Evolutionary conservation across 2,329 filamentous ascomycete genomes (phyloP).

Genomic region (Penicillium sp.): DNA sequence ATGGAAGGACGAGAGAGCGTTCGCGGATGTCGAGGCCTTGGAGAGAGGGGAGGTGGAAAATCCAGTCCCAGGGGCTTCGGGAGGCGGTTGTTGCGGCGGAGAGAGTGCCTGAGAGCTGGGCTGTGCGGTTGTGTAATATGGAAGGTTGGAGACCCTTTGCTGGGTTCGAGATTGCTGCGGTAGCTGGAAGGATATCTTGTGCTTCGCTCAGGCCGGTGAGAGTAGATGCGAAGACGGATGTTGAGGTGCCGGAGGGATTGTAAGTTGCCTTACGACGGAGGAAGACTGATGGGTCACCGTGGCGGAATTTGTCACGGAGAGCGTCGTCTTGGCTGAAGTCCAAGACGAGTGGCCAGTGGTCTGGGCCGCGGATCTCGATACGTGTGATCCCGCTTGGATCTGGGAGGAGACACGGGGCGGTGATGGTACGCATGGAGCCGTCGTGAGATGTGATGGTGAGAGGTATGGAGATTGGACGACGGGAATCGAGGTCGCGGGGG

Average conservation of each 20-base stretch:
- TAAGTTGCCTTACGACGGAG: conserved; percentile 65
- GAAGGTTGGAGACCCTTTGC: conserved; percentile 25
- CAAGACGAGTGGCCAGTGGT: conserved; percentile 77
- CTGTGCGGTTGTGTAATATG: conserved; percentile 21
- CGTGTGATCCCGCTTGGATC: conserved; percentile 37
- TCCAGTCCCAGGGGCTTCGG: conserved; percentile 61
- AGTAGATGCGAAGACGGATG: conserved; percentile 64
- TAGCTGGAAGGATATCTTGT: conserved; percentile 40
- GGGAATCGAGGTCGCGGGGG: conserved; percentile 77
- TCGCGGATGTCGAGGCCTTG: conserved; percentile 59
- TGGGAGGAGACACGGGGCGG: conserved; percentile 55
- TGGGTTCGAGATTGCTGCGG: conserved; percentile 19
- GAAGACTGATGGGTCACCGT: conserved; percentile 64
- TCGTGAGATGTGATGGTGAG: conserved; percentile 59
- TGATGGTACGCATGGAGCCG: conserved; percentile 33
- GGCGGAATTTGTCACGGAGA: conserved; percentile 59
- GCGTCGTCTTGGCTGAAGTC: conserved; percentile 62
- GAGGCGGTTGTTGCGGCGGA: conserved; percentile 28
- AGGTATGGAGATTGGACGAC: conserved; percentile 69
- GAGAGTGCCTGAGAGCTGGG: conserved; percentile 19
- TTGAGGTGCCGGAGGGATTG: conserved; percentile 51
- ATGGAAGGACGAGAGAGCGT: conserved; percentile 56
- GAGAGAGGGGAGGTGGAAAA: conserved; percentile 61
- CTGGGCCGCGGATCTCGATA: conserved; percentile 43
- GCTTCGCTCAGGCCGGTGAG: conserved; percentile 66